Evolutionary conservation across 2,329 filamentous ascomycete genomes (phyloP), one percentile per base, ranked within the genome.

Genomic region (Furcasterigmium sp.): DNA sequence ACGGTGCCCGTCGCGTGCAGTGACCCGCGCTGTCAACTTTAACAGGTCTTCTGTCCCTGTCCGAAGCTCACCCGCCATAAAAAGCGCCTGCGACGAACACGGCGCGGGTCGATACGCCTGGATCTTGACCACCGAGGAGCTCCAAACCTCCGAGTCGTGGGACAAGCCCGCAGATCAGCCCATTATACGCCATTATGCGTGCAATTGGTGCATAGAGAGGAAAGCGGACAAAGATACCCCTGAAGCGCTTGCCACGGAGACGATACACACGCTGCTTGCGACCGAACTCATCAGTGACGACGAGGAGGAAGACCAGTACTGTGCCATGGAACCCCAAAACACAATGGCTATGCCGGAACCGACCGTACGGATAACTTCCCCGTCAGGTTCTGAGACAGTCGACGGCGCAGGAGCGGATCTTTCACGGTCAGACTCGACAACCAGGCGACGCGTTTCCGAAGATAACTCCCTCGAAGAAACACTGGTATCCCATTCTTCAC

Each of bases 71-170:
- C 7, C 23, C 17, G 3, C 15, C 13, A 30, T 46, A 19, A 26
- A 30, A 20, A 17, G 20, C 28, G 37, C 43, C 17, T 58, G 70
- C 39, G 54, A 59, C 40, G 67, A 61, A 49, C 71, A 75, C 55
- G 57, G 66, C 48, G 62, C 65, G 61, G 69, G 69, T 65, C 62
- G 73, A 57, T 77, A 72, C 53, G 69, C 76, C 52, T 76, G 68
- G 63, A 55, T 76, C 43, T 55, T 76, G 29, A 65, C 65, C 19
- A 60, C 68, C 47, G 60, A 65, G 37, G 11, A 26, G 52, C 51
- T 44, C 49, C 59, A 53, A 45, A 49, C 25, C 50, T 48, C 47
- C 47, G 52, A 49, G 34, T n/a, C n/a, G n/a, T 18, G 34, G 29
- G 35, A 41, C 26, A 21, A 26, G 32, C 19, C 8, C 11, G 23